These are phyloP conservation scores for Nitzschia putrida DNA, from an alignment of 108 stramenopile genomes.

Conservation along the genomic window DNA sequence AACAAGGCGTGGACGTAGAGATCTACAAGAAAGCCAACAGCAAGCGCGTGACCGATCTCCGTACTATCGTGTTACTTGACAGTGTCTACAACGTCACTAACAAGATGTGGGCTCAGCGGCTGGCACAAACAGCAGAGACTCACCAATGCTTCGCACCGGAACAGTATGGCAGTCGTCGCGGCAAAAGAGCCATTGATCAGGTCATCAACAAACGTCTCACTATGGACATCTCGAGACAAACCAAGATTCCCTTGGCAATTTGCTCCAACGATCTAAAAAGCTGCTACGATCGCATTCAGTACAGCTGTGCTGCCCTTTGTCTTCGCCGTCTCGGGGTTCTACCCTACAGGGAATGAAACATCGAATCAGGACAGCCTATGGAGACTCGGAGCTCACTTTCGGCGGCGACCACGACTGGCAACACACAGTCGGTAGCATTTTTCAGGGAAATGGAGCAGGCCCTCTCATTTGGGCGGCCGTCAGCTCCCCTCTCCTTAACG, in stretches of 20 bases:
- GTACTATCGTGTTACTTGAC: constrained; percentile 14
- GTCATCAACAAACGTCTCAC: background rate
- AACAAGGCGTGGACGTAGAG: background rate
- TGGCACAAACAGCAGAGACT: constrained; percentile 10
- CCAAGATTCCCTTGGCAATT: background rate
- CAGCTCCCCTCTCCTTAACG: background rate
- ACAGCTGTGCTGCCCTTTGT: background rate
- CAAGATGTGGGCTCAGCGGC: constrained; percentile 4
- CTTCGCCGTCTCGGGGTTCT: background rate
- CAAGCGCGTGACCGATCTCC: too few species aligned
- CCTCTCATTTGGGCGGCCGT: background rate
- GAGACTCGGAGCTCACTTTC: background rate
- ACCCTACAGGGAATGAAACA: background rate
- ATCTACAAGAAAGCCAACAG: background rate
- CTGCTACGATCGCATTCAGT: background rate
- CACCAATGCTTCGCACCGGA: background rate
- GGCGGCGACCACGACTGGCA: constrained; percentile 2
- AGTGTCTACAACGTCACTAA: constrained; percentile 9
- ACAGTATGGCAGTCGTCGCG: background rate
- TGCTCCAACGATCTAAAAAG: background rate
- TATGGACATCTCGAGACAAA: background rate
- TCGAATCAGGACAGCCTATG: background rate
- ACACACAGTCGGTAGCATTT: background rate
- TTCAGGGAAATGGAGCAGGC: constrained; percentile 6
- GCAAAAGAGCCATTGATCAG: background rate